phyloP scores from a whole-genome alignment of 2,329 filamentous ascomycete genomes.

The Fusarium sp. region DNA sequence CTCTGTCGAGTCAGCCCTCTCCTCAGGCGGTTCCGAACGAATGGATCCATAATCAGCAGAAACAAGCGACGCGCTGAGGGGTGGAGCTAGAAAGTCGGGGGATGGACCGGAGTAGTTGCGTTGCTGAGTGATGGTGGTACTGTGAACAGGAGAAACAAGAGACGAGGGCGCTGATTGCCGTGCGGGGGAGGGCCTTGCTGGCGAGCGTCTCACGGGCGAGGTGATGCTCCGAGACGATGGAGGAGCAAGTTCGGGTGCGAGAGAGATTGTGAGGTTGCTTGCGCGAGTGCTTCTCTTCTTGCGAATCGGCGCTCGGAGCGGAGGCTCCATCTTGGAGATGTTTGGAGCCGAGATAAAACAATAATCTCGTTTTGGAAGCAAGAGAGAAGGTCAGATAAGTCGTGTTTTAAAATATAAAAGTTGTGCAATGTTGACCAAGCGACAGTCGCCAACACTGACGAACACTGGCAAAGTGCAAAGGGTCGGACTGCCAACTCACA shows the following conservation, averaged over 20 bases:
- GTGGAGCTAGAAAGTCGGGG: neutral
- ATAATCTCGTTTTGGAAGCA: neutral
- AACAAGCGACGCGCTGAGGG: slow-evolving; percentile 7
- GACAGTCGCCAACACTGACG: slow-evolving; percentile 1
- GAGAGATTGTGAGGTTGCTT: slow-evolving; percentile 23
- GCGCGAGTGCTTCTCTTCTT: slow-evolving; percentile 29
- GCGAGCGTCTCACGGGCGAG: slow-evolving; percentile 11
- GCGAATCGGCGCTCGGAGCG: slow-evolving; percentile 17
- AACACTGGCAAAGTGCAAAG: slow-evolving; percentile 12
- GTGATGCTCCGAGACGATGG: slow-evolving; percentile 19
- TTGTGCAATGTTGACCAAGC: neutral
- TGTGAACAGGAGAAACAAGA: slow-evolving; percentile 23
- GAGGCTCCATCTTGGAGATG: slow-evolving; percentile 18
- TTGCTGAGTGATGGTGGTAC: slow-evolving; percentile 6
- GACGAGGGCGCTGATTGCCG: slow-evolving; percentile 12
- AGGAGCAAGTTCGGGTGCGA: slow-evolving; percentile 21
- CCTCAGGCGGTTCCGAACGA: neutral
- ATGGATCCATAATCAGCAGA: slow-evolving; percentile 26
- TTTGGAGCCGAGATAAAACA: neutral
- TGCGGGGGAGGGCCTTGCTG: slow-evolving; percentile 1
- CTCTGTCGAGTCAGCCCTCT: slow-evolving; percentile 29
- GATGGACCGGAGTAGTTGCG: slow-evolving; percentile 9
- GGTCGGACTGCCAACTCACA: neutral
- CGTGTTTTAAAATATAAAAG: neutral
- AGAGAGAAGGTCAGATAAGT: too few species aligned